Percentiles rank a stretch among this genome's conserved stretches.
Conservation (phyloP, 2,329 filamentous ascomycete species). For the Coleophoma crateriformis region DNA sequence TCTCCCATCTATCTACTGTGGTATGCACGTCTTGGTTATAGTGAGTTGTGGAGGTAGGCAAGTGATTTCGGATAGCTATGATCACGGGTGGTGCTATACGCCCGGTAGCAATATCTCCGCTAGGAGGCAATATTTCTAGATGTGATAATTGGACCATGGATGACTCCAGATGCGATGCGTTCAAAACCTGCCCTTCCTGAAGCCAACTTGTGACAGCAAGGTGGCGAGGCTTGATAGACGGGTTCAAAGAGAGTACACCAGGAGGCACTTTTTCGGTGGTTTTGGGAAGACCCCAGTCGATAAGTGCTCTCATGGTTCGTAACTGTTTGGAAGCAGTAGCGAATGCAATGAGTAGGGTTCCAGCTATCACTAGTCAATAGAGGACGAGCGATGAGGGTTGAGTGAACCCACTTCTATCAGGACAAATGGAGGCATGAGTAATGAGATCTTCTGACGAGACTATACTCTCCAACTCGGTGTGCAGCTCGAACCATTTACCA, state of each 20-base stretch:
- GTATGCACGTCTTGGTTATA: slow-evolving; percentile 63
- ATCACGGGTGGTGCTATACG: slow-evolving; percentile 48
- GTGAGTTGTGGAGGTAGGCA: slow-evolving; percentile 45
- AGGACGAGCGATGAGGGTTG: not conserved
- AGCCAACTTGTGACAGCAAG: slow-evolving; percentile 52
- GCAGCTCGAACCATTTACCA: slow-evolving; percentile 64
- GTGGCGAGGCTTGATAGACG: slow-evolving; percentile 48
- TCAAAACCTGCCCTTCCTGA: slow-evolving; percentile 16
- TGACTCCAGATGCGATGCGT: slow-evolving; percentile 38
- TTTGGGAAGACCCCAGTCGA: slow-evolving; percentile 66
- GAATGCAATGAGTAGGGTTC: slow-evolving; percentile 57
- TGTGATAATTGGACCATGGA: slow-evolving; percentile 64
- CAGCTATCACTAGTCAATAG: slow-evolving; percentile 13
- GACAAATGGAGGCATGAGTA: slow-evolving; percentile 71
- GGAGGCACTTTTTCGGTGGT: slow-evolving; percentile 48
- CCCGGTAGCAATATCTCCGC: slow-evolving; percentile 43
- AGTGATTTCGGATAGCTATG: slow-evolving; percentile 65
- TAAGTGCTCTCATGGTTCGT: slow-evolving; percentile 65
- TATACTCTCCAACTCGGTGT: slow-evolving; percentile 69
- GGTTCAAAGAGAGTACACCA: slow-evolving; percentile 40
- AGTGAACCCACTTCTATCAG: slow-evolving; percentile 59
- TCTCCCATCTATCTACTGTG: slow-evolving; percentile 77
- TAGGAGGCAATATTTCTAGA: slow-evolving; percentile 66
- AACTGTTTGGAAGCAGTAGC: slow-evolving; percentile 68
- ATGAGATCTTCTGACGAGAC: slow-evolving; percentile 69